phyloP scores from a whole-genome alignment of 768 basidiomycete species.

The Heimioporus sp. region DNA sequence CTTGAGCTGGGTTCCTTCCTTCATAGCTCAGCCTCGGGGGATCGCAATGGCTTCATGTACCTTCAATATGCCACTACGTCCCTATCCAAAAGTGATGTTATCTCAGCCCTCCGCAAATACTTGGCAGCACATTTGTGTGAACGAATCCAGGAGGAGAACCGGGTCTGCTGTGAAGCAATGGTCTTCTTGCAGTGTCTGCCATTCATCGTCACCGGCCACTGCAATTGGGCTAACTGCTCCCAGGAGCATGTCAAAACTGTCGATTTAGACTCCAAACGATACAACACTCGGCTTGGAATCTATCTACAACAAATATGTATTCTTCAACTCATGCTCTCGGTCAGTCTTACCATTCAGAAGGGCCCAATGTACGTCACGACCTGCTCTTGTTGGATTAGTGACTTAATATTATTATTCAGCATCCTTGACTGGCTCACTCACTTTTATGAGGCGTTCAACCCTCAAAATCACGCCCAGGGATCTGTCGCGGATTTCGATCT shows the following conservation, averaged over 20 bases:
- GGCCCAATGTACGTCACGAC: slow-evolving; percentile 3
- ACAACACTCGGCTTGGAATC: slow-evolving; percentile 41
- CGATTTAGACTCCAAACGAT: slow-evolving; percentile 32
- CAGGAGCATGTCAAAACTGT: slow-evolving; percentile 34
- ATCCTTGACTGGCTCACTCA: slow-evolving; percentile 34
- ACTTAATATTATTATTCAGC: not conserved
- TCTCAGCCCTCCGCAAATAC: slow-evolving; percentile 17
- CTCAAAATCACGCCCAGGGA: slow-evolving; percentile 46
- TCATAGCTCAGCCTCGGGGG: not conserved
- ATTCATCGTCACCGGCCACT: slow-evolving; percentile 31
- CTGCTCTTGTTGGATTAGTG: not conserved
- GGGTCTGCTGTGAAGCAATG: slow-evolving; percentile 24
- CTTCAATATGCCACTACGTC: slow-evolving; percentile 9
- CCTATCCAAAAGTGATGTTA: slow-evolving; percentile 21
- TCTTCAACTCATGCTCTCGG: slow-evolving; percentile 32
- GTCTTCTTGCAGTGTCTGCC: slow-evolving; percentile 42
- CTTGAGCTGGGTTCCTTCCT: slow-evolving; percentile 9
- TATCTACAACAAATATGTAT: slow-evolving; percentile 52
- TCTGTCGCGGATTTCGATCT: slow-evolving; percentile 36
- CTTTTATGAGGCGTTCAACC: slow-evolving; percentile 50
- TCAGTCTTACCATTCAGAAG: not conserved
- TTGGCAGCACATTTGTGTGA: slow-evolving; percentile 28
- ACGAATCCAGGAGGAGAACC: slow-evolving; percentile 32
- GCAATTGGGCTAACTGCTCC: slow-evolving; percentile 33
- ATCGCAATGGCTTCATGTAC: not conserved